Base-by-base conservation (phyloP, 768 basidiomycete genomes). In the Tephrocybe sp. region DNA sequence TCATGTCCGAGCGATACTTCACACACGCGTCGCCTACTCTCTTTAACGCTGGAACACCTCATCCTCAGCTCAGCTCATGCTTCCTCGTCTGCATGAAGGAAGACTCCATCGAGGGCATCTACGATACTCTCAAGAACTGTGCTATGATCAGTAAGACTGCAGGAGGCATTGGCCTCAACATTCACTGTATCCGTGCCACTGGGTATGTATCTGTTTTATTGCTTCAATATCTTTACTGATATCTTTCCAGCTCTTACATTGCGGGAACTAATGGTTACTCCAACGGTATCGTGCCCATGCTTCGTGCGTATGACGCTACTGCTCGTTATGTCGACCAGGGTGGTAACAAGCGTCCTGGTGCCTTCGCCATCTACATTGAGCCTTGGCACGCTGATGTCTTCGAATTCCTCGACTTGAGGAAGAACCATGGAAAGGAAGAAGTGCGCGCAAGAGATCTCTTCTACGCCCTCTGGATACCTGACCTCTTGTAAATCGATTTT, bases 91-190 rank as follows among this genome's bases (percentile, higher is more conserved):
- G 86, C 65, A 98, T 98, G 97, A 93, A 94, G 70, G 94, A 98
- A 17, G 97, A 98, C 68, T 96, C 93, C 3, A 98, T 98, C 52
- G 97, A 99, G 60, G 97, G 97, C 17, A 98, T 99, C 71, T 99
- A 98, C 68, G 96, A 98, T 61, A 98, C 97, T 0, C 78, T 99
- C 60, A 98, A 98, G 78, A 91, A 83, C 55, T 98, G 97, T 65
- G 97, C 97, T 3, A 91, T 98, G 90, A 99, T 99, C 68, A 96
- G 93, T 65, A 98, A 99, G 78, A 97, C 94, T 4, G 97, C 97
- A 21, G 97, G 97, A 62, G 97, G 97, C 47, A 98, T 98, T 66
- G 97, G 97, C 45, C 73, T 99, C 55, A 92, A 79, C 69, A 97
- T 99, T 57, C 94, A 98, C 74, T 90, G 88, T 68, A 98, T 99